Base-by-base conservation (phyloP, 768 basidiomycete species). In the Hebeloma cylindrosporum region DNA sequence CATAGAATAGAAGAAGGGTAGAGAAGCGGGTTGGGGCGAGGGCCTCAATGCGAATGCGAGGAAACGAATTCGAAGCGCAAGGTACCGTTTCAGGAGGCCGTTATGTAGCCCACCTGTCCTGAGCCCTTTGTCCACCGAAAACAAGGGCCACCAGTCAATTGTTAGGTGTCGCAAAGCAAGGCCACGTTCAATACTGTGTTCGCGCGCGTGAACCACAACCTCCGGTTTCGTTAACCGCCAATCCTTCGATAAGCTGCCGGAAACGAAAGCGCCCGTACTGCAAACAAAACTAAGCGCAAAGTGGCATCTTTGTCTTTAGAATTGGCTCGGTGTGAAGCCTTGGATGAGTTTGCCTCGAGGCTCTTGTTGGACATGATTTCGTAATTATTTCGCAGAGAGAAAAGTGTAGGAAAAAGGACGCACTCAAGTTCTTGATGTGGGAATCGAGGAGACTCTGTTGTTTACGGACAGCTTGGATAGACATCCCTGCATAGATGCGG, bases 391-490 rank as follows among this genome's bases (percentile, higher is more conserved):
- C 28, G 40, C 28, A 22, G 21, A 33, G 25, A 33, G 23, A n/a
- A 17, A 14, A 7, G 18, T n/a, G n/a, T n/a, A n/a, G n/a, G n/a
- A n/a, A 30, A 25, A 41, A 30, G n/a, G 28, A 29, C 10, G 17
- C 18, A 16, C 28, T 11, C 27, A 7, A 41, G 28, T 13, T 21
- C 29, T 21, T 23, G 20, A 22, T 27, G 38, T 16, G 17, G 21
- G 17, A 14, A 2, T n/a, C n/a, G n/a, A n/a, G n/a, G n/a, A n/a
- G 26, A 18, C 28, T 23, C 5, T 17, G 25, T 7, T 40, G 25
- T 17, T 45, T 14, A 50, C 4, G 45, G 43, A 23, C 48, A 37
- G 39, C 45, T n/a, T n/a, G n/a, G n/a, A n/a, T n/a, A n/a, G n/a
- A n/a, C n/a, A n/a, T n/a, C n/a, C n/a, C n/a, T n/a, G n/a, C n/a